Evolutionary conservation across 305 asterid species (phyloP), one percentile per base, ranked within the genome.

Genomic region (Solanum chacoense): DNA sequence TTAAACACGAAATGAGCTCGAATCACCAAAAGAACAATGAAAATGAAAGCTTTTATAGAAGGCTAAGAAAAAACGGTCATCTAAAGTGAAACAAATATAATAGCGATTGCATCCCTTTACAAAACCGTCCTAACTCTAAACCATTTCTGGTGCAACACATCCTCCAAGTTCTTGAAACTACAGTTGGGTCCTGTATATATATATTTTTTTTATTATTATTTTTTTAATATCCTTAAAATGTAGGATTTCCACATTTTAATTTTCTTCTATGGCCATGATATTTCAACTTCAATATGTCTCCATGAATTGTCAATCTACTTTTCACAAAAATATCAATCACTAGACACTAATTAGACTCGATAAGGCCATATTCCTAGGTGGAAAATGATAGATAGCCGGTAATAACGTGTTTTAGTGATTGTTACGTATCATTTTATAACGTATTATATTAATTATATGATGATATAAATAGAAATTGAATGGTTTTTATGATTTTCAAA

Each of bases 191-290:
- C 11, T 14, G 4, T 38, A 24, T 50, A 6, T 16, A 14, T 45
- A 5, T 5, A 0, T 12, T 2, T 8, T 2, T 37, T 2, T 0
- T 37, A 8, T 37, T 8, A 7, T n/a, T n/a, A n/a, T n/a, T 22
- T 22, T 8, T 8, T 3, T 77, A n/a, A n/a, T 87, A 89, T 88
- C 91, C 90, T 71, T 88, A 84, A 79, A 86, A 87, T 89, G 73
- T 59, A 88, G 90, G 94, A 90, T 76, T 67, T 89, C 90, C 90
- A 92, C 88, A 88, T 50, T 37, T 71, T 73, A 77, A 83, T 73
- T 65, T 87, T 55, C 71, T 78, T 29, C 69, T 22, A n/a, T 32
- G 22, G 34, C 37, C 6, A 24, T 45, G 31, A 74, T 37, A 20
- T 14, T 72, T 38, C 22, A 26, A 80, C 26, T 16, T 42, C 28